A percentile compares a stretch with the other conserved stretches of the same genome.
These are phyloP conservation scores for Wickerhamomyces pijperi DNA, from an alignment of 805 yeast species.

Conservation along the genomic window DNA sequence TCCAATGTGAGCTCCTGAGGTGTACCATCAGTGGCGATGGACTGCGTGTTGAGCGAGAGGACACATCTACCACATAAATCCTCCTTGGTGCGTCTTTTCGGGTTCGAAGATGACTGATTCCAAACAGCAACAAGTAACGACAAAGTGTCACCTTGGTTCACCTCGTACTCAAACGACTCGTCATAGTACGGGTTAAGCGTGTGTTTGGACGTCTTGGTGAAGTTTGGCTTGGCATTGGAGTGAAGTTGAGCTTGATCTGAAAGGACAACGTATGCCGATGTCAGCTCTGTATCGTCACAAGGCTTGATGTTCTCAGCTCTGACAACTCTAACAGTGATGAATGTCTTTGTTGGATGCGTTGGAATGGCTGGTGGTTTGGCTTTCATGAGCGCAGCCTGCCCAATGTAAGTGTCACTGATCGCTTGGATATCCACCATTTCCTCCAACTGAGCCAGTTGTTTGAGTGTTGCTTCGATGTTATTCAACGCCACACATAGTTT, in stretches of 20 bases:
- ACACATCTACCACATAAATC: slow-evolving; percentile 57
- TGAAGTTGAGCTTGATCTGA: slow-evolving; percentile 35
- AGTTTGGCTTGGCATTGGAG: too few relatives aligned
- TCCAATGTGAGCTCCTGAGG: slow-evolving; percentile 51
- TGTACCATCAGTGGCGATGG: slow-evolving; percentile 55
- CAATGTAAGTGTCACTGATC: slow-evolving; percentile 26
- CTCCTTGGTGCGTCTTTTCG: slow-evolving; percentile 33
- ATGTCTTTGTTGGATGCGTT: slow-evolving; percentile 20
- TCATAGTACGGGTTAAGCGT: slow-evolving; percentile 74
- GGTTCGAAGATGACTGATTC: slow-evolving; percentile 37
- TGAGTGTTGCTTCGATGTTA: slow-evolving; percentile 43
- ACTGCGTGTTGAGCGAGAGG: slow-evolving; percentile 48
- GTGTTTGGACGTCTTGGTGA: slow-evolving; percentile 50
- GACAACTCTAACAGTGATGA: slow-evolving; percentile 50
- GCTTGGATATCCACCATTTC: slow-evolving; percentile 46
- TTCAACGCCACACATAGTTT: slow-evolving; percentile 70
- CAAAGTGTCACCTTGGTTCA: slow-evolving; percentile 29
- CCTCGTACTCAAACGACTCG: slow-evolving; percentile 61
- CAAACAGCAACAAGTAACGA: slow-evolving; percentile 55
- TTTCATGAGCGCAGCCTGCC: too few relatives aligned
- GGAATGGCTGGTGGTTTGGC: too few relatives aligned
- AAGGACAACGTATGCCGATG: slow-evolving; percentile 53
- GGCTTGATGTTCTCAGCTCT: slow-evolving; percentile 52
- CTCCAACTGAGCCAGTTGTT: slow-evolving; percentile 41
- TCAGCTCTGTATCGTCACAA: slow-evolving; percentile 31